A percentile compares a stretch with the other conserved stretches of the same genome.
phyloP scores from a whole-genome alignment of 345 rosid genomes.

The Citrus cavaleriei region DNA sequence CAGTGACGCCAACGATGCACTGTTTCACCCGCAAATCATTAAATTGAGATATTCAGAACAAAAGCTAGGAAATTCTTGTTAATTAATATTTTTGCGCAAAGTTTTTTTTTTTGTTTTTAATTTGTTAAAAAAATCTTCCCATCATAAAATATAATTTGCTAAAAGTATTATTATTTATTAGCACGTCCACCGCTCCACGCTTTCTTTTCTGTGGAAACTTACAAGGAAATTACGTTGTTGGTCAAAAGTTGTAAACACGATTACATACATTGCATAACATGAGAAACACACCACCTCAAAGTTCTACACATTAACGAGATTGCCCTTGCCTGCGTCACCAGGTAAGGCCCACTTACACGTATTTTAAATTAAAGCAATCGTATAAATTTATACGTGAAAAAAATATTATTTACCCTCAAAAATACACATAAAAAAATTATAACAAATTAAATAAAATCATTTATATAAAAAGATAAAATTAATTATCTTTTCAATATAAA shows the following conservation, averaged over 20 bases:
- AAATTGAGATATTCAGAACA: background rate
- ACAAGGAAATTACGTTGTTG: background rate
- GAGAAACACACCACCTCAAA: background rate
- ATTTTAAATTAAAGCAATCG: too few species aligned
- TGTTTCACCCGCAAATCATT: slow-evolving; percentile 16
- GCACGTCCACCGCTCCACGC: background rate
- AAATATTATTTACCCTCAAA: too few species aligned
- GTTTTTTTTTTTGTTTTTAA: background rate
- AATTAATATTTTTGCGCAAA: background rate
- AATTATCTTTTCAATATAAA: too few species aligned
- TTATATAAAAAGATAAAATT: too few species aligned
- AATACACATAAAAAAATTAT: too few species aligned
- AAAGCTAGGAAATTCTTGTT: background rate
- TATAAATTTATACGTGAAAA: too few species aligned
- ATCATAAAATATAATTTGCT: too few species aligned
- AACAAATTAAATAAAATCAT: too few species aligned
- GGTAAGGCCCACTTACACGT: background rate
- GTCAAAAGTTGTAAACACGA: background rate
- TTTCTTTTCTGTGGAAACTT: background rate
- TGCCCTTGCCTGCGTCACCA: background rate
- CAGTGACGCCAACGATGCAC: slow-evolving; percentile 95
- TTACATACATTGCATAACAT: background rate
- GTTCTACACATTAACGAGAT: background rate
- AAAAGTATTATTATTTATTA: background rate
- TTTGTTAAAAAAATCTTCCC: too few species aligned